phyloP scores from a whole-genome alignment of 148 eudicot genomes.

The Rhododendron henanense region DNA sequence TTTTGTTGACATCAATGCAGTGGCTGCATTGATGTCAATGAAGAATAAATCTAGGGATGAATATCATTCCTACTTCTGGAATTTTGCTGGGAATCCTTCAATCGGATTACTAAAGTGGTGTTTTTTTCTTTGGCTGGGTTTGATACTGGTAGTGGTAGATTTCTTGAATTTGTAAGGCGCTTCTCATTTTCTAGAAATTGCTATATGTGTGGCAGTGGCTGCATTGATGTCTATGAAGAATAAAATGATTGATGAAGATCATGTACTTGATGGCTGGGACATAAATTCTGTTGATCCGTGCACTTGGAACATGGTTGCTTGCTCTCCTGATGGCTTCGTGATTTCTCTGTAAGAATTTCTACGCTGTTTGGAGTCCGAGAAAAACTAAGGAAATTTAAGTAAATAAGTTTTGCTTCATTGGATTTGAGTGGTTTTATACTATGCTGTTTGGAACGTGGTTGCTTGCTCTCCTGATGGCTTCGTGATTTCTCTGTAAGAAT shows the following conservation, averaged over 20 bases:
- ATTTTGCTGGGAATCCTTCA: not conserved
- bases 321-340: constrained; percentile 78
- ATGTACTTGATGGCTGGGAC: constrained; percentile 88
- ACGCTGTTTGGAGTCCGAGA: not conserved
- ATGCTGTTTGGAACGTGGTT: constrained; percentile 67
- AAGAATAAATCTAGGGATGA: not conserved
- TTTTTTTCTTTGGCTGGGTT: not conserved
- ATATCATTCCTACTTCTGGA: not conserved
- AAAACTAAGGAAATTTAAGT: not conserved
- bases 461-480: constrained; percentile 77
- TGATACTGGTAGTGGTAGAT: not conserved
- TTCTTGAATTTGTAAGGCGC: not conserved
- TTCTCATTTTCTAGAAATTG: not conserved
- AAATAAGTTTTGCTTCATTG: not conserved
- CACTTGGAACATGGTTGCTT: constrained; percentile 93
- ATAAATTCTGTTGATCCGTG: constrained; percentile 96
- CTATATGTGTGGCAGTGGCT: constrained; percentile 47
- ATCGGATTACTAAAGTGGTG: not conserved
- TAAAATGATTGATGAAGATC: constrained; percentile 58
- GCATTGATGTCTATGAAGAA: constrained; percentile 86
- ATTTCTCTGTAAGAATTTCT: constrained; percentile 63
- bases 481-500: constrained; percentile 79
- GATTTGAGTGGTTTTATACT: not conserved
- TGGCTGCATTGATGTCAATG: not conserved
- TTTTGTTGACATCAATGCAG: not conserved